phyloP scores from a whole-genome alignment of 2,329 filamentous ascomycete species.

The Phaeosphaeria sp. region DNA sequence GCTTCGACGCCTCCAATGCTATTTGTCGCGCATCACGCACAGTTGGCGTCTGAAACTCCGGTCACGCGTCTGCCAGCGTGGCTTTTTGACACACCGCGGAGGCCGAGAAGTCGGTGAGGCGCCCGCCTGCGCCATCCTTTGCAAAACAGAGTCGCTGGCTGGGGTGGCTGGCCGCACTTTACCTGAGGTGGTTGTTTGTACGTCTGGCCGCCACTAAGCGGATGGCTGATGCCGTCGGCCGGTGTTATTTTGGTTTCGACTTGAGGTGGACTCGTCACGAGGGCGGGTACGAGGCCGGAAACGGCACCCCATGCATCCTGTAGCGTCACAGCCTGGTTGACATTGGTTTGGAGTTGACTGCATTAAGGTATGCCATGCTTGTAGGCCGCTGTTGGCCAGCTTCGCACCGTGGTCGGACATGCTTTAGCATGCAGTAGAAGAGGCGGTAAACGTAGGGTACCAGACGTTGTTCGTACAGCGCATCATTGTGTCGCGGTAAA shows the following conservation, averaged over 20 bases:
- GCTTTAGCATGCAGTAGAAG: neutral
- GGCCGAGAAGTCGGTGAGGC: constrained; percentile 10
- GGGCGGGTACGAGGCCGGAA: constrained; percentile 2
- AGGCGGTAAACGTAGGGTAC: neutral
- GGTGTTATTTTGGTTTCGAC: constrained; percentile 5
- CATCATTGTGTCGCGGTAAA: neutral
- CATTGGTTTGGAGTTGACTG: neutral
- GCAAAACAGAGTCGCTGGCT: constrained; percentile 7
- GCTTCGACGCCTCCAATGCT: neutral
- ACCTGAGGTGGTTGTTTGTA: neutral
- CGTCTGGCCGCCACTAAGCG: constrained; percentile 5
- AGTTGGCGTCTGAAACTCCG: constrained; percentile 19
- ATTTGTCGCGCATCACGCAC: constrained; percentile 7
- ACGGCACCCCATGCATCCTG: constrained; percentile 1
- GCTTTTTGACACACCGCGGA: constrained; percentile 6
- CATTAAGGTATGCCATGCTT: neutral
- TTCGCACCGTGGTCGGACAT: neutral
- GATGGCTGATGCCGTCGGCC: constrained; percentile 3
- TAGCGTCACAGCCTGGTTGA: constrained; percentile 8
- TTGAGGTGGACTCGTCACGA: constrained; percentile 5
- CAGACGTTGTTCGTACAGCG: neutral
- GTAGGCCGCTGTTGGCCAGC: neutral
- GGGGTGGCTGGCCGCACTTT: neutral
- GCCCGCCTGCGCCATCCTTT: constrained; percentile 8
- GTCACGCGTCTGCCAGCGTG: constrained; percentile 13